These are phyloP conservation scores for Neurospora tetraspora DNA, from an alignment of 495 filamentous ascomycete genomes.

Conservation along the genomic window DNA sequence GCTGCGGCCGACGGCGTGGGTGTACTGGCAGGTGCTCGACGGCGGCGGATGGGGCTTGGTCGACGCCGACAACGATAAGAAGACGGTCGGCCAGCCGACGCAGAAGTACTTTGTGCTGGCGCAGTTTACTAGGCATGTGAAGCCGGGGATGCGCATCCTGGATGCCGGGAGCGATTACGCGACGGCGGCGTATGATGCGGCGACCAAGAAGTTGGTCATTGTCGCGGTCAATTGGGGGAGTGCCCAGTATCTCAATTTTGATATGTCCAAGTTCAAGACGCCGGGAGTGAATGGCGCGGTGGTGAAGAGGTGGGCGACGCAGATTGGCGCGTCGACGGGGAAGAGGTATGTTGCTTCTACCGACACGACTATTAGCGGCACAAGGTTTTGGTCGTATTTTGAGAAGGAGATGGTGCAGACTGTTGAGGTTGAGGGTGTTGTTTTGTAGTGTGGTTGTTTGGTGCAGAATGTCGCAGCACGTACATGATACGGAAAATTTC, in stretches of 20 bases:
- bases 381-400: conserved; percentile 22
- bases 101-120: conserved; percentile 30
- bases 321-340: conserved; percentile 17
- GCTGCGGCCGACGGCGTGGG: conserved; percentile 31
- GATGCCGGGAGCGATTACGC: conserved; percentile 24
- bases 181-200: conserved; percentile 26
- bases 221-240: conserved; percentile 28
- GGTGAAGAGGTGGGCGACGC: conserved; percentile 26
- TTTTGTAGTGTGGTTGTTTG: background rate
- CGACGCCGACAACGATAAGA: conserved; percentile 21
- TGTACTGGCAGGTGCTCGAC: conserved; percentile 32
- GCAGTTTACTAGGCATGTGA: conserved; percentile 27
- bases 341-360: conserved; percentile 19
- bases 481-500: background rate
- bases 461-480: background rate
- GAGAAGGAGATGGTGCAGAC: conserved; percentile 19
- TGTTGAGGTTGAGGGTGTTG: conserved; percentile 18
- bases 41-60: conserved; percentile 27
- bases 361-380: conserved; percentile 20
- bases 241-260: conserved; percentile 29
- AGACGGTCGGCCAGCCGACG: conserved; percentile 14
- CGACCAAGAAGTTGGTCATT: conserved; percentile 21
- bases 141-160: conserved; percentile 25
- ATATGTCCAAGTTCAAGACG: conserved; percentile 18
- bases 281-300: conserved; percentile 16